Conservation (phyloP, 768 basidiomycete genomes). For the Lactarius evosmus region DNA sequence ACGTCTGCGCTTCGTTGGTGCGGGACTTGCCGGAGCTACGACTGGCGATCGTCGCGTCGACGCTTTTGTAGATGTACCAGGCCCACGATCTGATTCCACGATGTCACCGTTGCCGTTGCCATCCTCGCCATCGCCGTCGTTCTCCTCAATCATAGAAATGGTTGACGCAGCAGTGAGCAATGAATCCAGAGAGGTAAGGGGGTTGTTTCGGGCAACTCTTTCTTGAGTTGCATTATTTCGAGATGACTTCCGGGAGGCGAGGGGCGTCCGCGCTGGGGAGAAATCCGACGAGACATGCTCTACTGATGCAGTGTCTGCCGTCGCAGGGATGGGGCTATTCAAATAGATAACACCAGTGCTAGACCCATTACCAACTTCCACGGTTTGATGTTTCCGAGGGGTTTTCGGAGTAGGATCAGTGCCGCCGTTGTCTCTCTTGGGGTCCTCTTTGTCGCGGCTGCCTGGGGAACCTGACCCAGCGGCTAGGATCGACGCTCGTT, state of each 20-base stretch:
- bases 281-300: slow-evolving; percentile 27
- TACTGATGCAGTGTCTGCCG: slow-evolving; percentile 14
- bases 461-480: slow-evolving; percentile 47
- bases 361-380: slow-evolving; percentile 18
- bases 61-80: slow-evolving; percentile 13
- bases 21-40: slow-evolving; percentile 36
- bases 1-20: slow-evolving; percentile 39
- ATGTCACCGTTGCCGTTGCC: slow-evolving; percentile 17
- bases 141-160: slow-evolving; percentile 47
- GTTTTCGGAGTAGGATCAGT: slow-evolving; percentile 18
- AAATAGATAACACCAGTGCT: slow-evolving; percentile 26
- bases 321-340: slow-evolving; percentile 23
- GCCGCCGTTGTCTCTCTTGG: slow-evolving; percentile 39
- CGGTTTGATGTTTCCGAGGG: slow-evolving; percentile 21
- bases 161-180: slow-evolving; percentile 55
- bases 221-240: slow-evolving; percentile 31
- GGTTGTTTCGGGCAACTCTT: slow-evolving; percentile 31
- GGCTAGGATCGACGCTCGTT: slow-evolving; percentile 52
- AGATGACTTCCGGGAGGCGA: slow-evolving; percentile 9
- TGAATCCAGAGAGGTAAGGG: slow-evolving; percentile 54
- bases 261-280: slow-evolving; percentile 28
- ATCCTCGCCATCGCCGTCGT: slow-evolving; percentile 35
- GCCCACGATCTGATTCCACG: slow-evolving; percentile 27
- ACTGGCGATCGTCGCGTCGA: slow-evolving; percentile 33
- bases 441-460: slow-evolving; percentile 31